phyloP scores from a whole-genome alignment of 805 yeast species.

The Yueomyces sp. region DNA sequence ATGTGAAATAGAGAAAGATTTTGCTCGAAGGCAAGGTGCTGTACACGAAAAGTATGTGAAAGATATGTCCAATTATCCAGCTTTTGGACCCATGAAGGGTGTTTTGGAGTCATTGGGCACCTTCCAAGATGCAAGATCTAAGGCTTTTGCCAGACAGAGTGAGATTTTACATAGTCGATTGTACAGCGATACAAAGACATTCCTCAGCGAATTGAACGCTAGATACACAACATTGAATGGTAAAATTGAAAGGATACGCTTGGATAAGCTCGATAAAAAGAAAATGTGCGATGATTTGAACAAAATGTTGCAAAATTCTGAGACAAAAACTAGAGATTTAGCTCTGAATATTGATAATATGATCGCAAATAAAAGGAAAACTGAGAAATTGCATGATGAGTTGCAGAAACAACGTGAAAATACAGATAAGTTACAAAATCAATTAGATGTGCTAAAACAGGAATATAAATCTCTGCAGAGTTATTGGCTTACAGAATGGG shows the following conservation, averaged over 20 bases:
- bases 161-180: constrained; percentile 16
- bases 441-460: constrained; percentile 17
- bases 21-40: constrained; percentile 22
- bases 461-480: constrained; percentile 22
- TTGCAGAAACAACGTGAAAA: constrained; percentile 19
- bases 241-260: constrained; percentile 18
- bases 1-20: constrained; percentile 22
- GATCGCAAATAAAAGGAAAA: constrained; percentile 16
- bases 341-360: constrained; percentile 19
- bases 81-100: constrained; percentile 17
- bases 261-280: constrained; percentile 17
- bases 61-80: constrained; percentile 13
- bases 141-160: constrained; percentile 20
- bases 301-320: constrained; percentile 16
- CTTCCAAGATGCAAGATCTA: constrained; percentile 16
- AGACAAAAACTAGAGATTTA: constrained; percentile 15
- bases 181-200: constrained; percentile 15
- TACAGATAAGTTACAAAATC: constrained; percentile 12
- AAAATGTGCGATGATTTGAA: constrained; percentile 17
- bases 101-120: constrained; percentile 8
- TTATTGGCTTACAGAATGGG: constrained; percentile 24
- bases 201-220: constrained; percentile 15
- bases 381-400: constrained; percentile 17
- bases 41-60: constrained; percentile 15
- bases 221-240: constrained; percentile 17